phyloP scores from a whole-genome alignment of 2,329 filamentous ascomycete species.

The Tolypocladium nubicola region DNA sequence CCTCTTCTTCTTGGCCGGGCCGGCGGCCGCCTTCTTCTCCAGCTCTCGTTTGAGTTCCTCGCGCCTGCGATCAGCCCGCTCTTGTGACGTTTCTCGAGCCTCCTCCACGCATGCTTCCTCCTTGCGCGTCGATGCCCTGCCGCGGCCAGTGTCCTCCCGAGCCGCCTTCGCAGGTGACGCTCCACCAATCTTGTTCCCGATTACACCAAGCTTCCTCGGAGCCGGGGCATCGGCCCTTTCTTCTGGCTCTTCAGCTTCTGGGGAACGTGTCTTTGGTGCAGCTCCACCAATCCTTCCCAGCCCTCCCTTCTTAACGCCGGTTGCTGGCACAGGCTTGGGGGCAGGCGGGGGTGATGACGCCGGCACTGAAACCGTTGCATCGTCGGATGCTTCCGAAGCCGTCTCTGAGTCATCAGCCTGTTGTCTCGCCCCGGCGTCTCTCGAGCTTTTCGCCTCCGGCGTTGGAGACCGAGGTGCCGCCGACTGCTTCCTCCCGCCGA shows the following conservation, averaged over 20 bases:
- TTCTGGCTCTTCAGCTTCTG: not conserved
- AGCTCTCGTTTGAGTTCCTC: slow-evolving; percentile 41
- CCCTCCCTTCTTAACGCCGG: slow-evolving; percentile 14
- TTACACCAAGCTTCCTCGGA: slow-evolving; percentile 20
- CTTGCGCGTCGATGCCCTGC: slow-evolving; percentile 9
- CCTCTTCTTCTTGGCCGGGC: slow-evolving; percentile 45
- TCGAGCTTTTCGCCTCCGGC: slow-evolving; percentile 3
- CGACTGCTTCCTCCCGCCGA: slow-evolving; percentile 22
- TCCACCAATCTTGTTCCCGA: slow-evolving; percentile 18
- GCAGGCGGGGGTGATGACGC: slow-evolving; percentile 11
- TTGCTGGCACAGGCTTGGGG: slow-evolving; percentile 8
- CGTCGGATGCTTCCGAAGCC: slow-evolving; percentile 29
- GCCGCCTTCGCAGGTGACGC: not conserved
- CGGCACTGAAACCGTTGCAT: slow-evolving; percentile 12
- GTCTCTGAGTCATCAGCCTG: slow-evolving; percentile 26
- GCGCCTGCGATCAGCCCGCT: slow-evolving; percentile 37
- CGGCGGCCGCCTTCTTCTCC: slow-evolving; percentile 35
- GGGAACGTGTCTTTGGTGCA: slow-evolving; percentile 9
- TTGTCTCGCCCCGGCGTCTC: not conserved
- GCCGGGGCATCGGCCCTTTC: not conserved
- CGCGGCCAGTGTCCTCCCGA: slow-evolving; percentile 9
- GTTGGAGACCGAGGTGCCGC: slow-evolving; percentile 12
- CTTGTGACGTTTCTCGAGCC: slow-evolving; percentile 30
- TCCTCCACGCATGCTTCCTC: slow-evolving; percentile 15
- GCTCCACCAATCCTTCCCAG: slow-evolving; percentile 31